A percentile compares a stretch with the other conserved stretches of the same genome.
phyloP scores from a whole-genome alignment of 2,329 filamentous ascomycete species.

The Neofusicoccum cordaticola region DNA sequence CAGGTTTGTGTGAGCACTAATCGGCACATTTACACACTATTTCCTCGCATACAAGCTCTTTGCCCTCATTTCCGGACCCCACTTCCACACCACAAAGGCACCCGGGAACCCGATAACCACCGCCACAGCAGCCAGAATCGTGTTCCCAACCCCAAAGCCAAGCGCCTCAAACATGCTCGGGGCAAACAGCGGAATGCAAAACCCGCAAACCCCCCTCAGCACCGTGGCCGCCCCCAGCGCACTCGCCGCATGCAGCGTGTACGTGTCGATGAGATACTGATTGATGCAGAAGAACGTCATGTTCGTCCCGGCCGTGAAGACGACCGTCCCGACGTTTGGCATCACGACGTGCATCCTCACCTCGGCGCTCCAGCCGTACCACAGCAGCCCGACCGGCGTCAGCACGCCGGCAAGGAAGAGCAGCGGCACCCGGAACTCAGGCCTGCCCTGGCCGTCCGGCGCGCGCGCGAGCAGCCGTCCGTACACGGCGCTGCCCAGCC shows the following conservation, averaged over 20 bases:
- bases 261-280: conserved; percentile 61
- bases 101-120: too few relatives aligned
- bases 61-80: too few relatives aligned
- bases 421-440: conserved; percentile 48
- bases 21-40: too few relatives aligned
- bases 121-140: too few relatives aligned
- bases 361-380: conserved; percentile 59
- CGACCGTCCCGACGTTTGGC: conserved; percentile 57
- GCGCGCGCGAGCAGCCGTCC: too few relatives aligned
- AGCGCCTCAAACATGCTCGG: too few relatives aligned
- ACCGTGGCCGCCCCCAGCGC: conserved; percentile 56
- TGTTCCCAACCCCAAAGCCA: too few relatives aligned
- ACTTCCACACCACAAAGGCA: too few relatives aligned
- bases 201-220: too few relatives aligned
- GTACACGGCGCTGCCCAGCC: too few relatives aligned
- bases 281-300: conserved; percentile 58
- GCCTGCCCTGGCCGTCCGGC: conserved; percentile 25
- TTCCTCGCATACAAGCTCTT: too few relatives aligned
- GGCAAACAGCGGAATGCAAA: too few relatives aligned
- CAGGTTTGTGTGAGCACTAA: conserved; percentile 31
- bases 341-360: conserved; percentile 56
- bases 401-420: conserved; percentile 56
- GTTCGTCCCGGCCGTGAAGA: conserved; percentile 57
- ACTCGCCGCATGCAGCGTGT: conserved; percentile 47
- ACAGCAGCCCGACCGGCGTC: conserved; percentile 55